Base-by-base conservation (phyloP, 306 rosid genomes). In the Ceratonia siliqua region DNA sequence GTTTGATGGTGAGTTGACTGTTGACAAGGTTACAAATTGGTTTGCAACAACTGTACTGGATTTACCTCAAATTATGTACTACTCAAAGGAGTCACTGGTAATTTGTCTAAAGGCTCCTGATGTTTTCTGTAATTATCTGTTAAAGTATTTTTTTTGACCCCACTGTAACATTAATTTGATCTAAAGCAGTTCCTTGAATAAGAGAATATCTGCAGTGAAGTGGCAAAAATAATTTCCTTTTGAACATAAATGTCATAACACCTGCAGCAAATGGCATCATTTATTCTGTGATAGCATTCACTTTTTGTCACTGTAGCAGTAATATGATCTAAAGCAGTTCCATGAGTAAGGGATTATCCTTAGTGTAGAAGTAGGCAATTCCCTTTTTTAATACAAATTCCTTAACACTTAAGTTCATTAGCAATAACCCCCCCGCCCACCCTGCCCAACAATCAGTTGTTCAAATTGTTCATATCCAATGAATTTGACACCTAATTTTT, bases 21-120 rank as follows among this genome's bases (percentile, higher is more conserved):
- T 82, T 62, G 97, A 94, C 77, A 84, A 80, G 38, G 82, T 91
- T 75, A 89, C 91, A 64, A 90, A 94, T 85, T 94, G 98, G 97
- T 88, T 94, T 90, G 86, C 93, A 69, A 91, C 97, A 59, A 81
- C 57, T 66, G 59, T 91, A 57, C 81, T 89, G 73, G 85, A 78
- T 72, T 82, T 94, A 81, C 97, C 98, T 76, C 96, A 89, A 77
- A 83, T 91, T 67, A 85, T 80, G 78, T 91, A 94, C 90, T 85
- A 88, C 88, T 68, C 95, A 38, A 88, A 78, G 84, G 95, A 90
- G 62, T 55, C 93, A n/a, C 42, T 94, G 96, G 98, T 94, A 89
- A 87, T 74, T 55, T 81, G 32, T 20, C 72, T 68, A 17, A 15
- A 38, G n/a, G 42, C 35, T 53, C 12, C 46, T 57, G 42, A 30